These are phyloP conservation scores for Trichoderma sp. DNA, from an alignment of 2,329 filamentous ascomycete genomes.

Conservation along the genomic window DNA sequence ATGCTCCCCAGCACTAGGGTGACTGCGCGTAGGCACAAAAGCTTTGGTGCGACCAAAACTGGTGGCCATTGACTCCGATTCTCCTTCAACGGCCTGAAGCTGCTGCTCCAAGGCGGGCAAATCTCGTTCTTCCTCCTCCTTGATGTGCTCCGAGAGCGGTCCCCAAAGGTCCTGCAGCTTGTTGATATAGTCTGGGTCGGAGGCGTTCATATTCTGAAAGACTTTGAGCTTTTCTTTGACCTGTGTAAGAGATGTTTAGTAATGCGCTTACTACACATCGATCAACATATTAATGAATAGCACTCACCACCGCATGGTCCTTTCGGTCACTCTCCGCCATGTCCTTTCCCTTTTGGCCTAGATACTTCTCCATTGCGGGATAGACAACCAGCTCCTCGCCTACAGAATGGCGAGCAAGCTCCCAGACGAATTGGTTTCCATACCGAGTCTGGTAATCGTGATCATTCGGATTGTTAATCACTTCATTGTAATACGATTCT, in stretches of 20 bases:
- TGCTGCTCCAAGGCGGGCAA: background rate
- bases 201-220: background rate
- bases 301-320: background rate
- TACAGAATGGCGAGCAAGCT: slow-evolving; percentile 53
- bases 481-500: slow-evolving; percentile 47
- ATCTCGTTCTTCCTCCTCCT: slow-evolving; percentile 4
- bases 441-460: slow-evolving; percentile 46
- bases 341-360: background rate
- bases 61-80: slow-evolving; percentile 38
- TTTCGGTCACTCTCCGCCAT: background rate
- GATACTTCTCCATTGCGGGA: background rate
- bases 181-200: background rate
- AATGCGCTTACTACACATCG: background rate
- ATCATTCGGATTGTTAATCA: slow-evolving; percentile 42
- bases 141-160: slow-evolving; percentile 5
- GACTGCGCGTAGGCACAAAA: slow-evolving; percentile 57
- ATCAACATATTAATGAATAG: background rate
- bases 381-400: slow-evolving; percentile 50
- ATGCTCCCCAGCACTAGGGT: slow-evolving; percentile 54
- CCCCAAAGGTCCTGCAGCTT: background rate
- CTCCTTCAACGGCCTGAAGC: background rate
- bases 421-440: slow-evolving; percentile 54
- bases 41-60: slow-evolving; percentile 57
- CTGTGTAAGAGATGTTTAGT: background rate
- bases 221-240: background rate